These are phyloP conservation scores for Ochromonadaceae sp. DNA, from an alignment of 352 stramenopile species.

Conservation along the genomic window DNA sequence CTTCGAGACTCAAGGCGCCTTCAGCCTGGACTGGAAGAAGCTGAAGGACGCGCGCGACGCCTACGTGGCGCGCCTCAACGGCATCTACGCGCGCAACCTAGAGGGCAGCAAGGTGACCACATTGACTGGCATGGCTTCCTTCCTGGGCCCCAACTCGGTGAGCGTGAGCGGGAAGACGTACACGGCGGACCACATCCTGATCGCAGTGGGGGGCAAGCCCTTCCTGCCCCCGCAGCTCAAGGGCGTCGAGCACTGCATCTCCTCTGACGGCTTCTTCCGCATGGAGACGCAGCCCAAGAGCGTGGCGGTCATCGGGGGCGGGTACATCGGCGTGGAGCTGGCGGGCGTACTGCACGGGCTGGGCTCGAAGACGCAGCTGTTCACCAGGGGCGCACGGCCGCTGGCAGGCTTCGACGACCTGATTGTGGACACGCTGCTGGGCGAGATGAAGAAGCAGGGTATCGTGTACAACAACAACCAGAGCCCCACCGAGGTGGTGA, in stretches of 20 bases:
- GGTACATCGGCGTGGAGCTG: conserved; percentile 96
- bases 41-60: conserved; percentile 79
- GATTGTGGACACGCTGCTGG: conserved; percentile 29
- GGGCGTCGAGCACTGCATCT: conserved; percentile 77
- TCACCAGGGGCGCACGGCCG: conserved; percentile 40
- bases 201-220: conserved; percentile 79
- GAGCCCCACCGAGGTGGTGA: conserved; percentile 50
- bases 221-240: conserved; percentile 41
- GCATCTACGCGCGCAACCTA: conserved; percentile 84
- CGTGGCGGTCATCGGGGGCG: conserved; percentile 84
- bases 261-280: conserved; percentile 91
- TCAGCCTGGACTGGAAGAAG: conserved; percentile 65
- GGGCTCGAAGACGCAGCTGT: conserved; percentile 60
- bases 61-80: conserved; percentile 86
- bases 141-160: conserved; percentile 60
- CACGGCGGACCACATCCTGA: conserved; percentile 75
- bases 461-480: too few relatives aligned
- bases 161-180: conserved; percentile 54
- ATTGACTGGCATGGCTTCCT: conserved; percentile 54
- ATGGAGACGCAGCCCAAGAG: conserved; percentile 71
- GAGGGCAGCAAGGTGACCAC: conserved; percentile 58
- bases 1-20: conserved; percentile 30
- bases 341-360: conserved; percentile 84
- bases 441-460: conserved; percentile 45
- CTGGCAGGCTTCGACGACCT: conserved; percentile 34